Conservation (phyloP, 1,284 basidiomycete genomes). For the Apiotrichum porosum region DNA sequence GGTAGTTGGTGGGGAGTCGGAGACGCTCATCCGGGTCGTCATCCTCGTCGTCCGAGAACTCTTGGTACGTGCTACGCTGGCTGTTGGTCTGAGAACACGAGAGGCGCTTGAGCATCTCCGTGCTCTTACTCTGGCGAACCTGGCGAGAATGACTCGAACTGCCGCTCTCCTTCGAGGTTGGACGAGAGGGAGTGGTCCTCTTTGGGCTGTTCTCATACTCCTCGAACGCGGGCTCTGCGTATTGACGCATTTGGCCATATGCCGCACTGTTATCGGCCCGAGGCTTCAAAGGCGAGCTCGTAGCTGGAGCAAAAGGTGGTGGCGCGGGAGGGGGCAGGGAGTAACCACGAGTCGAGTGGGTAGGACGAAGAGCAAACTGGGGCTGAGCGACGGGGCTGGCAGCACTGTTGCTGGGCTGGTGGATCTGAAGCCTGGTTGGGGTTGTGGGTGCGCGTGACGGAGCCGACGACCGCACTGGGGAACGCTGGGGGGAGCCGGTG, state of each 20-base stretch:
- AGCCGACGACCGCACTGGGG: too few relatives aligned
- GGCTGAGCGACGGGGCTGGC: neutral
- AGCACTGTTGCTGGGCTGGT: neutral
- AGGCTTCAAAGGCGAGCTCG: neutral
- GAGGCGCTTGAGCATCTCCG: neutral
- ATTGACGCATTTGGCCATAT: neutral
- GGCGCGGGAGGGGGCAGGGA: constrained; percentile 11
- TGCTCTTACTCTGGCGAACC: neutral
- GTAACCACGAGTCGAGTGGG: constrained; percentile 10
- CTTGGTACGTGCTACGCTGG: neutral
- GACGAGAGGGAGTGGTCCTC: too few relatives aligned
- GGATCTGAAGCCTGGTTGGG: neutral
- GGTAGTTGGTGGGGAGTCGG: neutral
- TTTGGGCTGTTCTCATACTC: neutral
- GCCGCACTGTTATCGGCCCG: neutral
- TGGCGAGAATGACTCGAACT: neutral
- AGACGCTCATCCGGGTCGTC: constrained; percentile 2
- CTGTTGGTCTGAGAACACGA: neutral
- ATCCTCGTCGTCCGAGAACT: neutral
- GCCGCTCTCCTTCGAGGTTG: too few relatives aligned
- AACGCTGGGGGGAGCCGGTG: too few relatives aligned
- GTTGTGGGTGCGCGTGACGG: too few relatives aligned
- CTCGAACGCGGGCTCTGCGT: neutral
- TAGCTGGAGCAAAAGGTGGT: neutral
- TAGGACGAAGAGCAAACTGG: constrained; percentile 26